Conservation (phyloP, 441 rosid genomes). For the Pelargonium fulgidum region DNA sequence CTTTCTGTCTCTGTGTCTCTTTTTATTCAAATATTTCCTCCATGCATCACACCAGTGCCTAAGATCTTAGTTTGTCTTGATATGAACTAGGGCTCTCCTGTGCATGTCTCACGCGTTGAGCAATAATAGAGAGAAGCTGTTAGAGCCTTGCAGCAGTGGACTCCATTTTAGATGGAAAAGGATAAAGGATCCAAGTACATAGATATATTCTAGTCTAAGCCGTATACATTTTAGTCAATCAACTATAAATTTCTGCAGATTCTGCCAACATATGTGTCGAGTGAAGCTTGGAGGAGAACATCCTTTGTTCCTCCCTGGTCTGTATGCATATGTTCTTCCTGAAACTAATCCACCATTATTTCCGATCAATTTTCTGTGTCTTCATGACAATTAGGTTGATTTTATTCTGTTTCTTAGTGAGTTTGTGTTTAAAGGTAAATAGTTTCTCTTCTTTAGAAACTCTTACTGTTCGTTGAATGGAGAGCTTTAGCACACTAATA, state of each 20-base stretch:
- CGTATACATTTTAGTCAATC: not conserved
- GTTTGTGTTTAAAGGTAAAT: too few species aligned
- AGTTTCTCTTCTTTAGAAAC: too few species aligned
- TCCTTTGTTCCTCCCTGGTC: not conserved
- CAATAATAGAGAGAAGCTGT: too few species aligned
- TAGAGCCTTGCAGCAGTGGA: not conserved
- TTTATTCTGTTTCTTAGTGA: too few species aligned
- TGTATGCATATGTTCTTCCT: not conserved
- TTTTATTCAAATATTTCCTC: slow-evolving; percentile 8
- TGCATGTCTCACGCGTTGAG: not conserved
- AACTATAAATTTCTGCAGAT: too few species aligned
- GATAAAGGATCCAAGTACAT: too few species aligned
- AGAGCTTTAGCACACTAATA: too few species aligned
- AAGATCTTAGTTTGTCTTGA: not conserved
- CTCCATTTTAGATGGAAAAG: too few species aligned
- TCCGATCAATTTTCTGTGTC: not conserved
- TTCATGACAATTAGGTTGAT: not conserved
- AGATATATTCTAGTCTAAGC: not conserved
- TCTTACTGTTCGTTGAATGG: too few species aligned
- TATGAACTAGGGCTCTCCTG: not conserved
- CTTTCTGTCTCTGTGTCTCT: not conserved
- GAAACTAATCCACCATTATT: not conserved
- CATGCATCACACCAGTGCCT: slow-evolving; percentile 6
- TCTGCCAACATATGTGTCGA: too few species aligned
- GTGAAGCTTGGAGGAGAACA: too few species aligned